Evolutionary conservation across 305 asterid genomes (phyloP).

Genomic region (Fraxinus angustifolia): DNA sequence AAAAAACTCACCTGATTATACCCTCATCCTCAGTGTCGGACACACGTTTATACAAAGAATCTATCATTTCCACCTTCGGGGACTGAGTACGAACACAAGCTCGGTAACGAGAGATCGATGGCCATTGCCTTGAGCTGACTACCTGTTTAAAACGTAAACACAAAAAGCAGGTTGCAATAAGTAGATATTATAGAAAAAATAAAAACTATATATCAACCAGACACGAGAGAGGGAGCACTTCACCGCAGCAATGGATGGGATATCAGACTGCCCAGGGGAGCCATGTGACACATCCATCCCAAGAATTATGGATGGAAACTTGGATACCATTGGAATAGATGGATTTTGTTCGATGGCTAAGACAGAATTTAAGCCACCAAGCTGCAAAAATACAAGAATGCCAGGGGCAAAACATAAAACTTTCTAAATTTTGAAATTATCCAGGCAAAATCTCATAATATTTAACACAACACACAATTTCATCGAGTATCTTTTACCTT

Average conservation of each 20-base stretch:
- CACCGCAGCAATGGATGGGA: slow-evolving; percentile 94
- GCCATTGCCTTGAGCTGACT: slow-evolving; percentile 87
- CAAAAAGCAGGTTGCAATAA: background rate
- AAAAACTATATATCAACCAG: background rate
- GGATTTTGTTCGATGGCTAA: slow-evolving; percentile 54
- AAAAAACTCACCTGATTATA: slow-evolving; percentile 53
- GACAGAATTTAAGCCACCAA: slow-evolving; percentile 76
- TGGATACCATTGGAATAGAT: slow-evolving; percentile 60
- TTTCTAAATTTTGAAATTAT: background rate
- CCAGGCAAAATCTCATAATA: background rate
- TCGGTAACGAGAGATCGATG: slow-evolving; percentile 73
- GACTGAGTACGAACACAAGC: slow-evolving; percentile 86
- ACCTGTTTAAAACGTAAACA: slow-evolving; percentile 43
- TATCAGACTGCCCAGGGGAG: slow-evolving; percentile 81
- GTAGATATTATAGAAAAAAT: background rate
- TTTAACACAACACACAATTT: background rate
- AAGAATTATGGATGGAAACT: slow-evolving; percentile 68
- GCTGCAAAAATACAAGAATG: slow-evolving; percentile 41
- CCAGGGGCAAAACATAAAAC: background rate
- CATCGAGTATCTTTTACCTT: slow-evolving; percentile 43
- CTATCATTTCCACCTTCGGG: slow-evolving; percentile 75
- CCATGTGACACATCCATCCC: slow-evolving; percentile 97
- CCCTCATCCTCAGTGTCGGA: slow-evolving; percentile 72
- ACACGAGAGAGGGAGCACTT: slow-evolving; percentile 1
- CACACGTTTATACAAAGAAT: slow-evolving; percentile 50